These are phyloP conservation scores for Cladorrhinum sp. DNA, from an alignment of 2,329 filamentous ascomycete genomes.

Conservation along the genomic window DNA sequence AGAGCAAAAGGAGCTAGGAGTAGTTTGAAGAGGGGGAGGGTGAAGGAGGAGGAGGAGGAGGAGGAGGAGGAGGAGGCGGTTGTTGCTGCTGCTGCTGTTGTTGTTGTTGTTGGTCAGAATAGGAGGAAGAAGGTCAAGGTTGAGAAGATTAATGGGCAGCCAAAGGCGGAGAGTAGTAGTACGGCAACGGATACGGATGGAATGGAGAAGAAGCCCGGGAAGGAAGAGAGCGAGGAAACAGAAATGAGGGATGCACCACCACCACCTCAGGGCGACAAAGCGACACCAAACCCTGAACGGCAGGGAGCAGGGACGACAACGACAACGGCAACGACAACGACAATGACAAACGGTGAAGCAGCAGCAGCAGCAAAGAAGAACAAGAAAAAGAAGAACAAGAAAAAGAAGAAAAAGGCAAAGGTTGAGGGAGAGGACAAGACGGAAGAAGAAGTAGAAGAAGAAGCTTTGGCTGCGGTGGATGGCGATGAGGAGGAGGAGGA, in stretches of 20 bases:
- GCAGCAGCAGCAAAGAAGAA: conserved; percentile 15
- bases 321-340: not conserved
- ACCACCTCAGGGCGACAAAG: not conserved
- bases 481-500: not conserved
- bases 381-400: conserved; percentile 21
- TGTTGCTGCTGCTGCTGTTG: too few species aligned
- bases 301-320: not conserved
- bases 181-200: not conserved
- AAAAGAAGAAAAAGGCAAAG: conserved; percentile 13
- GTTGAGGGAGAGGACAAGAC: not conserved
- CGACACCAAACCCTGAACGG: not conserved
- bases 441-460: not conserved
- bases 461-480: not conserved
- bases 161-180: not conserved
- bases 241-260: conserved; percentile 1
- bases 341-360: not conserved
- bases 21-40: conserved; percentile 28
- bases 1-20: not conserved
- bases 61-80: conserved; percentile 23
- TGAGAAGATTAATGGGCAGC: not conserved
- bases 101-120: conserved; percentile 9
- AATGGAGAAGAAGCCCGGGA: not conserved
- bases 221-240: not conserved
- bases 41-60: conserved; percentile 24
- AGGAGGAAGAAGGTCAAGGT: not conserved